Base-by-base conservation (phyloP, 2,329 filamentous ascomycete genomes). In the Xylariaceae sp. region DNA sequence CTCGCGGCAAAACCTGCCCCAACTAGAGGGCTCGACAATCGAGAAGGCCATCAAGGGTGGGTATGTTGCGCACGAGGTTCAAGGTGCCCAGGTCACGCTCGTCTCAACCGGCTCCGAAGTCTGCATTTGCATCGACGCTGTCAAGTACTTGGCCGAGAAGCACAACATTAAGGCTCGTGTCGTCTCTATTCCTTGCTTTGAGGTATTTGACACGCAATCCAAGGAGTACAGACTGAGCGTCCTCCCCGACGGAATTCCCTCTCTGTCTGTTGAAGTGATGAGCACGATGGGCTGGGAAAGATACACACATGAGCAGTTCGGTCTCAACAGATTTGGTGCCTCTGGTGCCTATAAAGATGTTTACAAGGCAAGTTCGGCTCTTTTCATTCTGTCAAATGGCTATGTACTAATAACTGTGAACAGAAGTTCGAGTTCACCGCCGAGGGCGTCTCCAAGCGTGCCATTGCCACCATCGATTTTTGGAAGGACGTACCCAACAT, bases 351-450 rank as follows among this genome's bases (percentile, higher is more conserved):
- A 97, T 82, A 92, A 92, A 86, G 87, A 97, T 68, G 91, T 99
- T 58, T 99, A 99, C 84, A 87, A 89, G 81, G 89, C 80, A 79
- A 75, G 81, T 21, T 39, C 29, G 19, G 26, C 22, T 4, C 5
- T 34, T 34, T 19, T 30, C 9, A 26, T 40, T 41, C 41, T 36
- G 51, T 15, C 47, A 60, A 55, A 15, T 41, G 46, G 62, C 55
- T 29, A 8, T 16, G 9, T 40, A 19, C 70, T 79, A 70, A 78
- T 70, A 67, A 65, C 47, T 21, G 53, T 48, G 70, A 51, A 67
- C 67, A 95, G 88, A 97, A 96, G 84, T 99, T 99, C 78, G 94
- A 97, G 76, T 97, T 99, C 81, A 99, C 92, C 47, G 89, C 94
- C 50, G 92, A 96, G 77, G 94, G 94, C 63, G 88, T 99, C 72